A percentile compares a stretch with the other conserved stretches of the same genome.
Evolutionary conservation across 108 stramenopile genomes (phyloP).

Genomic region (Cyclotella baltica): DNA sequence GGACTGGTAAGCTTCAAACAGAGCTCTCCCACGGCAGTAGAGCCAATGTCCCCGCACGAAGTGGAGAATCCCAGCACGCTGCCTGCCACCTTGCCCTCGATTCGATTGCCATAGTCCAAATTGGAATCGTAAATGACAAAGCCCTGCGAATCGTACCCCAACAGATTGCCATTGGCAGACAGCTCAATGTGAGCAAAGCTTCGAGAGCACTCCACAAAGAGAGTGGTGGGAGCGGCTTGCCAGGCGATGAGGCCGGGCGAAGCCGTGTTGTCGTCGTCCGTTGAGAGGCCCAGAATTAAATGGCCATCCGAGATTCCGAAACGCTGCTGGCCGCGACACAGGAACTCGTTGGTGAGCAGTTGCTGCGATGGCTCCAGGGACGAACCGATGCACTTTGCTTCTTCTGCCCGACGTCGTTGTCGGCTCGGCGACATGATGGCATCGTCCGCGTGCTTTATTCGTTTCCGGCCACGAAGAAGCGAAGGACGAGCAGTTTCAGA

Average conservation of each 20-base stretch:
- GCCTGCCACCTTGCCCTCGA: slow-evolving; percentile 19
- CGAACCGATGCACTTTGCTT: slow-evolving; percentile 11
- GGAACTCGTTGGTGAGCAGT: slow-evolving; percentile 11
- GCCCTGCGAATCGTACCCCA: slow-evolving; percentile 36
- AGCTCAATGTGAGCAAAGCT: slow-evolving; percentile 22
- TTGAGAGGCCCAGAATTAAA: slow-evolving; percentile 19
- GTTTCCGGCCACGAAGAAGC: neutral
- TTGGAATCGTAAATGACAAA: slow-evolving; percentile 48
- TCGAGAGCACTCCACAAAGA: slow-evolving; percentile 23
- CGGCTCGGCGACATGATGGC: neutral
- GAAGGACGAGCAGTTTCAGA: too few species aligned
- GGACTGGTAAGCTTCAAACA: slow-evolving; percentile 32
- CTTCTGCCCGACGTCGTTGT: neutral
- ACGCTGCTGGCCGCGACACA: slow-evolving; percentile 9
- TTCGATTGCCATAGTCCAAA: slow-evolving; percentile 36
- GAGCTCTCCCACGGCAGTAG: neutral
- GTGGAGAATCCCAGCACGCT: slow-evolving; percentile 22
- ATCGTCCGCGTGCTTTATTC: neutral
- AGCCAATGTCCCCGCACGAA: neutral
- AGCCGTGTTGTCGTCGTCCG: neutral
- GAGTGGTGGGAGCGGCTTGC: slow-evolving; percentile 39
- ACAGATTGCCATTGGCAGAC: slow-evolving; percentile 25
- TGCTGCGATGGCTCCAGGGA: neutral
- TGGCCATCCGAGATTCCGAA: slow-evolving; percentile 19
- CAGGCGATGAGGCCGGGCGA: slow-evolving; percentile 33